Evolutionary conservation across 2,329 filamentous ascomycete species (phyloP).

Genomic region (Aureobasidium sp.): DNA sequence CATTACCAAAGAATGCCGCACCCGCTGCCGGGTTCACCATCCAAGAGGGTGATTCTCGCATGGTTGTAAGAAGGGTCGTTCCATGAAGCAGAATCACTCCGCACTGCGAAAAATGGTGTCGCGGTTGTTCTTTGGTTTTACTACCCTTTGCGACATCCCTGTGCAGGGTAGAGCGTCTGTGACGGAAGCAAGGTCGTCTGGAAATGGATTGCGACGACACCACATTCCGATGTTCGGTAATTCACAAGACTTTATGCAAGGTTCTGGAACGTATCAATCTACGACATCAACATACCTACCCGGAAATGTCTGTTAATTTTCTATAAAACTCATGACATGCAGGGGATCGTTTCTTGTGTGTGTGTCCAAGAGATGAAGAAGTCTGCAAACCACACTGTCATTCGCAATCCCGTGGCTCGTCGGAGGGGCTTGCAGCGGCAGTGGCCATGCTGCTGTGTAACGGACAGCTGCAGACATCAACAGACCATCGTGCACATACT

Average conservation of each 20-base stretch:
- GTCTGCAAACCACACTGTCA: constrained; percentile 16
- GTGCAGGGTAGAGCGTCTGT: background rate
- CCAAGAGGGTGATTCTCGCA: constrained; percentile 18
- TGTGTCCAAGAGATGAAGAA: constrained; percentile 12
- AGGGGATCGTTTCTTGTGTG: constrained; percentile 7
- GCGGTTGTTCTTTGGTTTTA: background rate
- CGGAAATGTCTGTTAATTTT: constrained; percentile 9
- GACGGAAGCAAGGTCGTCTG: constrained; percentile 6
- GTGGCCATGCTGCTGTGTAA: constrained; percentile 17
- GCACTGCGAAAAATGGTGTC: background rate
- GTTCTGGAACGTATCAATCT: background rate
- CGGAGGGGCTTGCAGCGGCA: constrained; percentile 13
- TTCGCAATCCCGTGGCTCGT: constrained; percentile 11
- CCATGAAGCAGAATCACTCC: background rate
- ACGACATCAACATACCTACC: background rate
- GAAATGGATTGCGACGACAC: constrained; percentile 8
- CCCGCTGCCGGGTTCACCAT: constrained; percentile 1
- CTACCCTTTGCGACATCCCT: background rate
- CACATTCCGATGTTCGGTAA: constrained; percentile 8
- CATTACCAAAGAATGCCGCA: constrained; percentile 16
- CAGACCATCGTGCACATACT: constrained; percentile 5
- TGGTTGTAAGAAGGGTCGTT: background rate
- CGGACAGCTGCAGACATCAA: constrained; percentile 10
- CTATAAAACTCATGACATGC: constrained; percentile 6
- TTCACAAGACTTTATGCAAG: constrained; percentile 9